phyloP scores from a whole-genome alignment of 768 basidiomycete species.

The Lactarius hengduanensis region DNA sequence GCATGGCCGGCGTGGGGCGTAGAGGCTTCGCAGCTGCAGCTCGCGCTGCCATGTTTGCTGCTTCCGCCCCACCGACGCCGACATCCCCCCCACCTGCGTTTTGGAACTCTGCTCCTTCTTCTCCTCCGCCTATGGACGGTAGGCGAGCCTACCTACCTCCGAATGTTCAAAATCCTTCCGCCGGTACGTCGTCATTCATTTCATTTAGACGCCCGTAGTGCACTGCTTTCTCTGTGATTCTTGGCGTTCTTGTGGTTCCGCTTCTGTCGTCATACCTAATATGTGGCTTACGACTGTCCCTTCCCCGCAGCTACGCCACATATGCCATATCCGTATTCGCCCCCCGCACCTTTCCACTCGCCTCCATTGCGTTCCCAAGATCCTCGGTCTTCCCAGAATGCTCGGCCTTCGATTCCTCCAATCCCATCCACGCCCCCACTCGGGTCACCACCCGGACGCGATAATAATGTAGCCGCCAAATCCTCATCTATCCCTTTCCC shows the following conservation, averaged over 20 bases:
- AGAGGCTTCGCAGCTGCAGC: slow-evolving; percentile 78
- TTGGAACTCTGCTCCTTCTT: slow-evolving; percentile 11
- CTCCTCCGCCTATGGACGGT: slow-evolving; percentile 35
- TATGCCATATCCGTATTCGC: slow-evolving; percentile 20
- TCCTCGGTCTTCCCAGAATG: not conserved
- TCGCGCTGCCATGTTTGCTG: slow-evolving; percentile 54
- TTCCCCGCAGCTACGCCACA: slow-evolving; percentile 17
- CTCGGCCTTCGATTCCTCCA: slow-evolving; percentile 28
- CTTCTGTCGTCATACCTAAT: slow-evolving; percentile 16
- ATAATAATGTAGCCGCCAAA: not conserved
- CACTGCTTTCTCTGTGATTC: not conserved
- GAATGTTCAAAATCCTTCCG: slow-evolving; percentile 27
- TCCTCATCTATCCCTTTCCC: slow-evolving; percentile 31
- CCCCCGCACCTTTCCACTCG: not conserved
- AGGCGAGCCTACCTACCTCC: slow-evolving; percentile 37
- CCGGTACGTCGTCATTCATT: slow-evolving; percentile 26
- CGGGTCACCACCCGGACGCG: not conserved
- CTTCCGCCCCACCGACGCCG: slow-evolving; percentile 19
- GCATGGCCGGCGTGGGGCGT: slow-evolving; percentile 90
- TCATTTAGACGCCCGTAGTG: slow-evolving; percentile 14
- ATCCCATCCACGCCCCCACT: slow-evolving; percentile 20
- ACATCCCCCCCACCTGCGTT: slow-evolving; percentile 2
- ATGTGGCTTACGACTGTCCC: not conserved
- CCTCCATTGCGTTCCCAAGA: slow-evolving; percentile 5
- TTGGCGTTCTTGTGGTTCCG: slow-evolving; percentile 2